Evolutionary conservation across 225 moss, liverwort and hornwort genomes (phyloP), one percentile per base, ranked within the genome.

Genomic region (Sphagnum contortum): DNA sequence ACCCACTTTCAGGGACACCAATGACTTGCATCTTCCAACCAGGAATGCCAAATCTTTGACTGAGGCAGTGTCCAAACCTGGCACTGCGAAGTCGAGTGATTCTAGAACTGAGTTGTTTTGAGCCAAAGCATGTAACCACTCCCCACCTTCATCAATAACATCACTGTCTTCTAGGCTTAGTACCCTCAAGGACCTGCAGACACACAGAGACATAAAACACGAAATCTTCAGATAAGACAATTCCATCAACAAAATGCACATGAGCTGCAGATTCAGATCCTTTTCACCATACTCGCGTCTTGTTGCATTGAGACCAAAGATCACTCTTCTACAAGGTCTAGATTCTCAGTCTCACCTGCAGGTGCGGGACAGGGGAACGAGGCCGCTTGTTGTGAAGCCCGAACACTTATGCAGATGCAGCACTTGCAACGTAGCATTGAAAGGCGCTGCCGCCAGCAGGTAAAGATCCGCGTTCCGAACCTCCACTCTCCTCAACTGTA

Each of bases 1-100:
- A 54, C 79, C 77, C 49, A 94, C 83, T 77, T 91, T 91, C 48
- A 94, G 75, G 57, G 80, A 76, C 47, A 84, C 80, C 45, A 94
- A 58, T 46, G 89, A 88, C 73, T 70, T 86, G 84, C 94, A 94
- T 68, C 80, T 94, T 66, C 73, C 86, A 68, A 78, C 81, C 9
- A 94, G 66, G n/a, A 68, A 49, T 57, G 80, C 81, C 81, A 94
- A 76, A 75, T 88, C 80, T 6, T 68, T 45, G 3, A 86, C 59
- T 60, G 79, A 67, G 14, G 91, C 62, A 62, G 81, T 59, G 9
- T 73, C 74, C 8, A 89, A 67, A 55, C 80, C 87, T 6, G 76
- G 60, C 49, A 81, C 59, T 48, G 74, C 80, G 12, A 84, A 78
- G 75, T 94, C 77, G 65, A 94, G 60, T 52, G 85, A 91, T 61